phyloP scores from a whole-genome alignment of 306 rosid genomes.

The Sesbania bispinosa region DNA sequence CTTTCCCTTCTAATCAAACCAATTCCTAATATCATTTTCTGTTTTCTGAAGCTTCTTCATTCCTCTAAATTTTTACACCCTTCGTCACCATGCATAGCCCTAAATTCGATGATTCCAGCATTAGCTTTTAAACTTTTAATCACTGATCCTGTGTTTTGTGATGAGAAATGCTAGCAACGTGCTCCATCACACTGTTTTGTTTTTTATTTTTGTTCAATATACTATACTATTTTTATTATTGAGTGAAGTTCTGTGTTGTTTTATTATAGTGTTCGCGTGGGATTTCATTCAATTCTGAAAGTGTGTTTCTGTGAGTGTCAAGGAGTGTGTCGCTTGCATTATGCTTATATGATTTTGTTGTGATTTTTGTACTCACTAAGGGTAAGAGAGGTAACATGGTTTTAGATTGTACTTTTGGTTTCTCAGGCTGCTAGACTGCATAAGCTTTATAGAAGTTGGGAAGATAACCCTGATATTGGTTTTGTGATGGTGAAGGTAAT shows the following conservation, averaged over 20 bases:
- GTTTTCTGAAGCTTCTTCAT: too few relatives aligned
- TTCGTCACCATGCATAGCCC: neutral
- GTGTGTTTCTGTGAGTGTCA: neutral
- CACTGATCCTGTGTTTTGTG: neutral
- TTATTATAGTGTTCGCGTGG: neutral
- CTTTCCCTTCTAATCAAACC: neutral
- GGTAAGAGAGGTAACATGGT: neutral
- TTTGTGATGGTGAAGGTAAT: constrained; percentile 74
- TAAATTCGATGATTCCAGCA: neutral
- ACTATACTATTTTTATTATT: neutral
- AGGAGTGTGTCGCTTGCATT: neutral
- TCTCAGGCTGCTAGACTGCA: constrained; percentile 58
- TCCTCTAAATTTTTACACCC: too few relatives aligned
- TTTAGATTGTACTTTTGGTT: neutral
- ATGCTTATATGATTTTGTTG: neutral
- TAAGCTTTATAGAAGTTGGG: constrained; percentile 66
- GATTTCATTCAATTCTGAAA: neutral
- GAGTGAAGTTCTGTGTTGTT: neutral
- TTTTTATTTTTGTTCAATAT: too few relatives aligned
- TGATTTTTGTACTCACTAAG: neutral
- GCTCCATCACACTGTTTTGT: too few relatives aligned
- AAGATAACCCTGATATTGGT: constrained; percentile 71
- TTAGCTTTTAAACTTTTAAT: neutral
- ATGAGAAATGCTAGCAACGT: neutral
- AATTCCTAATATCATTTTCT: neutral